Base-by-base conservation (phyloP, 106 monocot genomes). In the Dioscorea alata region DNA sequence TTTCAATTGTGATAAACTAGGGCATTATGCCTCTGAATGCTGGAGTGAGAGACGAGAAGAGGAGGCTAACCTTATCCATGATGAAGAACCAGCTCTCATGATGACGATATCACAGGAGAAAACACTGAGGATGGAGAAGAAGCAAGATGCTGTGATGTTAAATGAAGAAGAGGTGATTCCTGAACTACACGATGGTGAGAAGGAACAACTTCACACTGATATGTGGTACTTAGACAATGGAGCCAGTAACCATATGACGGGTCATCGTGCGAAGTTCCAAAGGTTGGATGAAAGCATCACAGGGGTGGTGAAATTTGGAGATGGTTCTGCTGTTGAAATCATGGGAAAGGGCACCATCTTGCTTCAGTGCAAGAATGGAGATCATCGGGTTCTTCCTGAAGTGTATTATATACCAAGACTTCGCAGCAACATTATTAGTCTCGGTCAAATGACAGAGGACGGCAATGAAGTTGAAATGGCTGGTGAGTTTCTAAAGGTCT, bases 181-280 rank as follows among this genome's bases (percentile, higher is more conserved):
- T 8, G 50, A 50, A 14, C n/a, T n/a, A n/a, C n/a, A n/a, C n/a
- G n/a, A n/a, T n/a, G n/a, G n/a, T n/a, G n/a, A n/a, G n/a, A n/a
- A n/a, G n/a, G n/a, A n/a, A n/a, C n/a, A n/a, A n/a, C n/a, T n/a
- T n/a, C n/a, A n/a, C n/a, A n/a, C n/a, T n/a, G n/a, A n/a, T n/a
- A 50, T 14, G 50, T n/a, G n/a, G n/a, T n/a, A n/a, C n/a, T n/a
- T n/a, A n/a, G n/a, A n/a, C n/a, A n/a, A n/a, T n/a, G n/a, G 50
- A 14, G 64, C 73, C 51, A 67, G 49, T 21, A 67, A 67, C 33
- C 66, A 50, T 48, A 66, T 66, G 66, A 66, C 42, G 4, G 42
- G 66, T 12, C 48, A 66, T 48, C 8, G 33, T 14, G 66, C 18
- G 25, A 49, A 49, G 66, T 66, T 66, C 49, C 49, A 8, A 5